A percentile compares a stretch with the other conserved stretches of the same genome.
phyloP scores from a whole-genome alignment of 768 basidiomycete genomes.

The Leucocoprinus sp. region DNA sequence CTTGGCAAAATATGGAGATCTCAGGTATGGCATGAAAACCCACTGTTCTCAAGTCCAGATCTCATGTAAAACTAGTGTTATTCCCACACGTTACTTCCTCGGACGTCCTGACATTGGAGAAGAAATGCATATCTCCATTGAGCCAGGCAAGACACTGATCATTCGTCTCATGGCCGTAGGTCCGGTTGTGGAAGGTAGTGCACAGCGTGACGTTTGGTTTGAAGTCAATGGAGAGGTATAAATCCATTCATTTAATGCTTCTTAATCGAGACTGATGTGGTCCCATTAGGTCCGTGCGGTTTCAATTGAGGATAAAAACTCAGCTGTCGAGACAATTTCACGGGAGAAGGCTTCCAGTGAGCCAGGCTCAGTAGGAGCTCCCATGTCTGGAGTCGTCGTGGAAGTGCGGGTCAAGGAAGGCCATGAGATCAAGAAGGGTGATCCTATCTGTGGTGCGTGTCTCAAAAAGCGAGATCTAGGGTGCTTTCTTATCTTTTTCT shows the following conservation, averaged over 20 bases:
- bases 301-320: constrained; percentile 92
- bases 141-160: constrained; percentile 94
- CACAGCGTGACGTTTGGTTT: constrained; percentile 96
- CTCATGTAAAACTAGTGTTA: constrained; percentile 45
- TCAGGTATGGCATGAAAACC: constrained; percentile 56
- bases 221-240: constrained; percentile 93
- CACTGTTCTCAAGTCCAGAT: constrained; percentile 2
- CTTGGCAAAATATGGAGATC: constrained; percentile 90
- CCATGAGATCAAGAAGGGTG: constrained; percentile 96
- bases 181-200: constrained; percentile 84
- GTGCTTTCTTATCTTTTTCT: constrained; percentile 17
- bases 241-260: constrained; percentile 9
- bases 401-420: constrained; percentile 98
- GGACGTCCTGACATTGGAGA: constrained; percentile 86
- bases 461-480: constrained; percentile 2
- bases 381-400: constrained; percentile 97
- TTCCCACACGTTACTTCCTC: constrained; percentile 97
- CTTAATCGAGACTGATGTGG: constrained; percentile 13
- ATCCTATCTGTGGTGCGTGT: constrained; percentile 81
- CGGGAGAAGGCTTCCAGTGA: constrained; percentile 92
- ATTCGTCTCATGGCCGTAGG: constrained; percentile 94
- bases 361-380: constrained; percentile 95
- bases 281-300: constrained; percentile 78
- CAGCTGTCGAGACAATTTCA: constrained; percentile 89
- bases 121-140: constrained; percentile 95